A percentile compares a stretch with the other conserved stretches of the same genome.
These are phyloP conservation scores for Butyriboletus appendiculatus DNA, from an alignment of 1,284 basidiomycete species.

Conservation along the genomic window DNA sequence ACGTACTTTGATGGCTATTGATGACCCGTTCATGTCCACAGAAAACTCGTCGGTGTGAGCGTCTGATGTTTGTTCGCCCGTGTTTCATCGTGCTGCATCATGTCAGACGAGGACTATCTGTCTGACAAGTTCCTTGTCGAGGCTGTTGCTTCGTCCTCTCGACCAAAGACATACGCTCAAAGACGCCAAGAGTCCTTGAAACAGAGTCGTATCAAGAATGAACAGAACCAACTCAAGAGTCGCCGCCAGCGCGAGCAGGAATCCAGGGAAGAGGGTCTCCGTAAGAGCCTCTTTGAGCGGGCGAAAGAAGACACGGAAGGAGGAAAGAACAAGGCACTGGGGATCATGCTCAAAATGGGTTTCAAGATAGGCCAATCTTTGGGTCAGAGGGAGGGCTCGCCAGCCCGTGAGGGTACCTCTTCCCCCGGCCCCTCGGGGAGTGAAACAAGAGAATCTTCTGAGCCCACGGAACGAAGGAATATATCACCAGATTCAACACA, in stretches of 20 bases:
- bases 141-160: slow-evolving; percentile 29
- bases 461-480: slow-evolving; percentile 2
- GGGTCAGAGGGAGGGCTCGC: slow-evolving; percentile 43
- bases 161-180: slow-evolving; percentile 63
- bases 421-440: slow-evolving; percentile 1
- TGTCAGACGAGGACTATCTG: slow-evolving; percentile 72
- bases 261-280: slow-evolving; percentile 71
- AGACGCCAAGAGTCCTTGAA: slow-evolving; percentile 63
- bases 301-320: slow-evolving; percentile 61
- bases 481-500: slow-evolving; percentile 36
- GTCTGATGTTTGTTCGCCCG: slow-evolving; percentile 21
- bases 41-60: background rate
- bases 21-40: slow-evolving; percentile 28
- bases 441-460: slow-evolving; percentile 5
- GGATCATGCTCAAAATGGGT: slow-evolving; percentile 90
- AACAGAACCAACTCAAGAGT: slow-evolving; percentile 61
- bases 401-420: slow-evolving; percentile 6
- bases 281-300: slow-evolving; percentile 74
- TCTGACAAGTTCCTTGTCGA: slow-evolving; percentile 78
- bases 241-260: slow-evolving; percentile 72
- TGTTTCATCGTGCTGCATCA: slow-evolving; percentile 16
- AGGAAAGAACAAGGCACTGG: slow-evolving; percentile 68
- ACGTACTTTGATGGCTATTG: slow-evolving; percentile 35
- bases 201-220: slow-evolving; percentile 60
- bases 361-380: slow-evolving; percentile 80